phyloP scores from a whole-genome alignment of 2,329 filamentous ascomycete genomes.

The Myriosclerotinia duriaeana region DNA sequence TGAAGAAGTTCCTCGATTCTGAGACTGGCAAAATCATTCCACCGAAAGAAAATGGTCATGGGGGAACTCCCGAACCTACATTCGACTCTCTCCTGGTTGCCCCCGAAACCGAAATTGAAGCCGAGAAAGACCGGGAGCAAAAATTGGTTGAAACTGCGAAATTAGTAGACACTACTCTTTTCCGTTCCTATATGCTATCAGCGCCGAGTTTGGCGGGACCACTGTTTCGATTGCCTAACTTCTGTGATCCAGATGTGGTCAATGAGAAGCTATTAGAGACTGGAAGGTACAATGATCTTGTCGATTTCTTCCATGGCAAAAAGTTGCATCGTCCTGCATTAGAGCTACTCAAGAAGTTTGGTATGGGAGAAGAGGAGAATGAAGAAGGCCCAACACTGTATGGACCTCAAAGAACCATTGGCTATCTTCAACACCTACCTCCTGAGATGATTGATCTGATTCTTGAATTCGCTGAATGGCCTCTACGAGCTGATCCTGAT shows the following conservation, averaged over 20 bases:
- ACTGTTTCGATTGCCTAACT: constrained; percentile 93
- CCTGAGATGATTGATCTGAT: constrained; percentile 88
- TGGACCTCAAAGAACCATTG: constrained; percentile 80
- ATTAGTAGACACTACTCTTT: constrained; percentile 89
- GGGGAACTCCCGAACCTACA: constrained; percentile 49
- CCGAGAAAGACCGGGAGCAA: constrained; percentile 60
- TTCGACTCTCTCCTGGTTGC: constrained; percentile 58
- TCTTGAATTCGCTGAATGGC: constrained; percentile 89
- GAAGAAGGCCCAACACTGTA: constrained; percentile 59
- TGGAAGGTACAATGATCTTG: constrained; percentile 85
- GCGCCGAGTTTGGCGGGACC: constrained; percentile 81
- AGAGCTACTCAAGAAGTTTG: constrained; percentile 78
- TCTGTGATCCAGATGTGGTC: constrained; percentile 93
- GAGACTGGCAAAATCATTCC: constrained; percentile 61
- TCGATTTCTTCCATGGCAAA: constrained; percentile 98
- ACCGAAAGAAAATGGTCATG: constrained; percentile 42
- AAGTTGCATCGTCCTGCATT: constrained; percentile 86
- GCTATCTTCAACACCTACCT: constrained; percentile 85
- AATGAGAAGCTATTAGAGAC: constrained; percentile 89
- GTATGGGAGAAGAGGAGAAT: constrained; percentile 55
- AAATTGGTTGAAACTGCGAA: constrained; percentile 75
- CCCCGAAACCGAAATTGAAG: constrained; percentile 39
- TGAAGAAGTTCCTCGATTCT: constrained; percentile 62
- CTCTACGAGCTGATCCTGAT: constrained; percentile 67
- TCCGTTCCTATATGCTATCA: constrained; percentile 92